Conservation (phyloP, 805 yeast species). For the Blastobotrys robertii region DNA sequence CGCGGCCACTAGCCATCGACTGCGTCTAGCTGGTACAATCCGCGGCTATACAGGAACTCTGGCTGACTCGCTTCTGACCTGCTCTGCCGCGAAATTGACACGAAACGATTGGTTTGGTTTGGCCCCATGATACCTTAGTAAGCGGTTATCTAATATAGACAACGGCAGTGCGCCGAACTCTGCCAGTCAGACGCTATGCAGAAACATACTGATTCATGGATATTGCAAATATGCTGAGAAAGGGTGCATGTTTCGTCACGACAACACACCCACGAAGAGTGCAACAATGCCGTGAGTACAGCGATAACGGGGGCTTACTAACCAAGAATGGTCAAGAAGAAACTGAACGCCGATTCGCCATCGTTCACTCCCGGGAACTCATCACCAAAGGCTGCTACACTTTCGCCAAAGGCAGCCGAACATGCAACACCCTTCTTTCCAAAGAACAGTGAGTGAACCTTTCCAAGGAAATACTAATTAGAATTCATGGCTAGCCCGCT, state of each 20-base stretch:
- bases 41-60: too few relatives aligned
- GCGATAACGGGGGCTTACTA: background rate
- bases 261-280: conserved; percentile 15
- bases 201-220: conserved; percentile 78
- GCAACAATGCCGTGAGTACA: too few relatives aligned
- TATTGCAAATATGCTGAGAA: conserved; percentile 80
- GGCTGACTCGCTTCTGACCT: too few relatives aligned
- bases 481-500: background rate
- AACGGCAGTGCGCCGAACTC: background rate
- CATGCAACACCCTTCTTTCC: conserved; percentile 11
- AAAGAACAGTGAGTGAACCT: conserved; percentile 1
- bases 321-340: conserved; percentile 24
- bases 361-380: conserved; percentile 38
- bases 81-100: too few relatives aligned
- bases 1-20: too few relatives aligned
- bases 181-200: conserved; percentile 45
- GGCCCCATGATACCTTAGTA: too few relatives aligned
- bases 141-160: too few relatives aligned
- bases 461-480: background rate
- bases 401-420: conserved; percentile 4
- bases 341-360: conserved; percentile 48
- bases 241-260: conserved; percentile 78
- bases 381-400: conserved; percentile 1
- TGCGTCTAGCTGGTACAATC: too few relatives aligned
- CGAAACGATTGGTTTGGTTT: too few relatives aligned